Conservation (phyloP, 306 rosid species). For the Fragaria iinumae region DNA sequence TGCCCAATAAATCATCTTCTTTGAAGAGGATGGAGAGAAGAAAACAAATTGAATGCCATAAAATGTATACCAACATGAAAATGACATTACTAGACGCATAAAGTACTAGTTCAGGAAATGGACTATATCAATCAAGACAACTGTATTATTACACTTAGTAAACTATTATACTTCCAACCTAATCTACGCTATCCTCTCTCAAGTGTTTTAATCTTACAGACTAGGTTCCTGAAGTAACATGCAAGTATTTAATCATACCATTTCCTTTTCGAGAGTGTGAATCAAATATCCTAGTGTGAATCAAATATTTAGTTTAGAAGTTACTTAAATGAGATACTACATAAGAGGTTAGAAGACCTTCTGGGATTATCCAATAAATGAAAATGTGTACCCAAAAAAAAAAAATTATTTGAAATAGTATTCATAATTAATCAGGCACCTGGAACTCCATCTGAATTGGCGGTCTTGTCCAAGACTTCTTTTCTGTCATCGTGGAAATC, state of each 20-base stretch:
- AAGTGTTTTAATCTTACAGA: not conserved
- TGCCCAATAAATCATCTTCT: conserved; percentile 6
- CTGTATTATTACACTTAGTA: not conserved
- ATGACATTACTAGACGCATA: not conserved
- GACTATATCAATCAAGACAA: not conserved
- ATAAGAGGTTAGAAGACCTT: not conserved
- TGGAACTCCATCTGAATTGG: conserved; percentile 99
- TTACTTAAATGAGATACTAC: not conserved
- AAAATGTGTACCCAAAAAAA: not conserved
- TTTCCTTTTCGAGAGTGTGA: not conserved
- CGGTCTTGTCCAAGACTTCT: conserved; percentile 93
- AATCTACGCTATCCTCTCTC: not conserved
- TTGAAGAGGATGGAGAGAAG: not conserved
- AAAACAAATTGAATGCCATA: not conserved
- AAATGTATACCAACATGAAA: not conserved
- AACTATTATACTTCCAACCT: not conserved
- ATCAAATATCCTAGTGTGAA: not conserved
- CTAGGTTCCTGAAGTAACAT: not conserved
- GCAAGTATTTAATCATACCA: not conserved
- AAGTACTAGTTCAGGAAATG: not conserved
- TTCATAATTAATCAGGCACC: conserved; percentile 43
- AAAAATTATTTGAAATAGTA: conserved; percentile 11
- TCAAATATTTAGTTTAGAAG: not conserved
- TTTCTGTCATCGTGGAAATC: conserved; percentile 89
- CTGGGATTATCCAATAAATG: not conserved